A percentile compares a stretch with the other conserved stretches of the same genome.
phyloP scores from a whole-genome alignment of 306 rosid genomes.

The Vachellia pachyceras region DNA sequence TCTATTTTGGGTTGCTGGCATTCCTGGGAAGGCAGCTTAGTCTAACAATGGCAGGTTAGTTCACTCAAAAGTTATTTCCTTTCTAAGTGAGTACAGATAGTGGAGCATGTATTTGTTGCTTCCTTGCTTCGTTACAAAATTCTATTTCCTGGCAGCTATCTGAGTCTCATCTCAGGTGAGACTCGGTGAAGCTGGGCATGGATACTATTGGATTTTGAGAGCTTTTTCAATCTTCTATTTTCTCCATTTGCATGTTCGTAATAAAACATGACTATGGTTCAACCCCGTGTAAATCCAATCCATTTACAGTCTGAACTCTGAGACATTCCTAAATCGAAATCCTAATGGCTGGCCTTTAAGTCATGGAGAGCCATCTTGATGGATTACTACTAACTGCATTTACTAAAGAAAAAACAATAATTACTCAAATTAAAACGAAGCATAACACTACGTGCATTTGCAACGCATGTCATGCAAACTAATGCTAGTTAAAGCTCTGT shows the following conservation, averaged over 20 bases:
- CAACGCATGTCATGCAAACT: neutral
- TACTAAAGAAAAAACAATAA: neutral
- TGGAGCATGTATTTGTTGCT: slow-evolving; percentile 31
- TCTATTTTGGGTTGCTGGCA: slow-evolving; percentile 57
- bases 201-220: neutral
- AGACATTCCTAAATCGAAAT: neutral
- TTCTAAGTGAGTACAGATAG: slow-evolving; percentile 16
- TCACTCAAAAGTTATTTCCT: slow-evolving; percentile 42
- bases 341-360: slow-evolving; percentile 27
- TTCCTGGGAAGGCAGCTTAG: slow-evolving; percentile 72
- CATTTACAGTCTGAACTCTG: neutral
- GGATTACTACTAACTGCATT: neutral
- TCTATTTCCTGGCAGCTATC: slow-evolving; percentile 28
- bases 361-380: slow-evolving; percentile 32
- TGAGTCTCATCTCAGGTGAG: slow-evolving; percentile 34
- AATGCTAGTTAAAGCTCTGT: neutral
- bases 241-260: slow-evolving; percentile 48
- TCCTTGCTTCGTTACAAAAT: slow-evolving; percentile 10
- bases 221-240: neutral
- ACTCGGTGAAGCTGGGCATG: neutral
- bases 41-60: slow-evolving; percentile 76
- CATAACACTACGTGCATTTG: slow-evolving; percentile 1
- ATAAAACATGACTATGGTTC: slow-evolving; percentile 28
- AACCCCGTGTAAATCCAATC: neutral
- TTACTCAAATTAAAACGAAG: neutral